Evolutionary conservation across 495 filamentous ascomycete genomes (phyloP).

Genomic region (Penicillium salamii): DNA sequence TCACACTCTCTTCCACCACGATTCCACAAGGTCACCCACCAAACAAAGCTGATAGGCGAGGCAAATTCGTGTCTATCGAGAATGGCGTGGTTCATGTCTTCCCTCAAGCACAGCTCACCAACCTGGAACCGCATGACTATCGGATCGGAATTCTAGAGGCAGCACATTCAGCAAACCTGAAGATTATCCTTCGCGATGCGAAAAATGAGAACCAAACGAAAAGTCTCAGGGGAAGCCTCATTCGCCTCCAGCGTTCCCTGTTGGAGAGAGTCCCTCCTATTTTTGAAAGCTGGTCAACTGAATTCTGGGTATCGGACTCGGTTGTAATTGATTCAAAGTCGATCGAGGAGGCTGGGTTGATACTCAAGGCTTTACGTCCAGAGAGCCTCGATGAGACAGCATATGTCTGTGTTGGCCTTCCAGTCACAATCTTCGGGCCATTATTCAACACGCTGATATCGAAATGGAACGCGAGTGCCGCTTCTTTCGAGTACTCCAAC

Average conservation of each 20-base stretch:
- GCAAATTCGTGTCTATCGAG: conserved; percentile 1
- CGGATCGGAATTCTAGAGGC: background rate
- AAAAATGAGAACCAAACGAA: background rate
- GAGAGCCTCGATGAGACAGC: background rate
- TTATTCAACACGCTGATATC: conserved; percentile 10
- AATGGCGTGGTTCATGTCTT: background rate
- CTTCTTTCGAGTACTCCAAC: conserved; percentile 3
- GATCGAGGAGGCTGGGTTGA: conserved; percentile 1
- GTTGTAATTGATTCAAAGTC: conserved; percentile 6
- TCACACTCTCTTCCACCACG: background rate
- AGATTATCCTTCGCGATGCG: conserved; percentile 3
- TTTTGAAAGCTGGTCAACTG: conserved; percentile 4
- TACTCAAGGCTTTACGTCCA: background rate
- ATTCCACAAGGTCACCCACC: background rate
- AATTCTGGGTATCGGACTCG: conserved; percentile 9
- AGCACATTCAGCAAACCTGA: conserved; percentile 1
- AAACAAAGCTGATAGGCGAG: background rate
- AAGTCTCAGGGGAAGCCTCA: background rate
- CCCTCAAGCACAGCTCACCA: background rate
- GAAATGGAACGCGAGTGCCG: conserved; percentile 2
- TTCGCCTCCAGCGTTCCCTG: conserved; percentile 1
- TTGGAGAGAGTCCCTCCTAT: background rate
- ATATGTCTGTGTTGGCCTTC: conserved; percentile 6
- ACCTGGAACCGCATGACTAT: conserved; percentile 1
- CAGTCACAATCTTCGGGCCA: conserved; percentile 2